phyloP scores from a whole-genome alignment of 441 rosid species.

The Adansonia gregorii region DNA sequence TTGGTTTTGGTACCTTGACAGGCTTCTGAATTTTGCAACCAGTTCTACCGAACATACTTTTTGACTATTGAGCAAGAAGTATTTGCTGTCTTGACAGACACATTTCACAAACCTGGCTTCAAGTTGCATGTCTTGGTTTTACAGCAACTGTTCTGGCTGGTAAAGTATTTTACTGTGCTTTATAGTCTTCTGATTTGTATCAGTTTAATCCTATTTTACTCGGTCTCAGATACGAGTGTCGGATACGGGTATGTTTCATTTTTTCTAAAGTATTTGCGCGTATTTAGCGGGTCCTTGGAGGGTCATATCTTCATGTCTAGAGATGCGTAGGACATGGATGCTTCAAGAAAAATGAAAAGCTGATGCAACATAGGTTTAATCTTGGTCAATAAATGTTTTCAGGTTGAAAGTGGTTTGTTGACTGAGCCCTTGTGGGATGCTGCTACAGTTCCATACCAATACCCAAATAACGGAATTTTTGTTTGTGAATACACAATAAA shows the following conservation, averaged over 20 bases:
- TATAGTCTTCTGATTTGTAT: not conserved
- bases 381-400: conserved; percentile 32
- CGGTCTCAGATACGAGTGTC: too few species aligned
- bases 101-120: conserved; percentile 99
- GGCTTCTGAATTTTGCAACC: conserved; percentile 77
- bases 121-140: conserved; percentile 91
- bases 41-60: conserved; percentile 67
- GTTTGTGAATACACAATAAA: conserved; percentile 92
- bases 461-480: conserved; percentile 73
- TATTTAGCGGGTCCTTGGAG: too few species aligned
- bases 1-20: conserved; percentile 39
- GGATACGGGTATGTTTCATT: too few species aligned
- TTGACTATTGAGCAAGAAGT: conserved; percentile 90
- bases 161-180: conserved; percentile 34
- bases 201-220: conserved; percentile 7
- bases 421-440: conserved; percentile 96
- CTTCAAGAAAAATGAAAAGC: too few species aligned
- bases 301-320: too few species aligned
- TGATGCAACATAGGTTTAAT: not conserved
- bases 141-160: conserved; percentile 89
- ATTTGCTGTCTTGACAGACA: conserved; percentile 95
- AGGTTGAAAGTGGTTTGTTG: conserved; percentile 83
- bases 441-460: conserved; percentile 67
- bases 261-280: too few species aligned
- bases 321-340: too few species aligned